Evolutionary conservation across 495 filamentous ascomycete species (phyloP).

Genomic region (Aspergillus indologenus): DNA sequence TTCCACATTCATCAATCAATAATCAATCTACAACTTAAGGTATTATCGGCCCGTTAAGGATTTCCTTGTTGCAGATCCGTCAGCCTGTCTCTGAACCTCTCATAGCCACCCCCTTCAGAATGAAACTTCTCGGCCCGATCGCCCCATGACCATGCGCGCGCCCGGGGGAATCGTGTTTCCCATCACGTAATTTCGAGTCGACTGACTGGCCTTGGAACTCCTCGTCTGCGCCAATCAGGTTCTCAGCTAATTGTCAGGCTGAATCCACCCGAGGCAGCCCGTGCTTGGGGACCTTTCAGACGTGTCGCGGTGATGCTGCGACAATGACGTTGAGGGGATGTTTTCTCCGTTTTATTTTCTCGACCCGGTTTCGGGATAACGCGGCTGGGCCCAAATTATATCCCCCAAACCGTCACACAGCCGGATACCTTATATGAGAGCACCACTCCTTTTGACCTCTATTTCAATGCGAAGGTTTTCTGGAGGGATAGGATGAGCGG

Average conservation of each 20-base stretch:
- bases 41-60: not conserved
- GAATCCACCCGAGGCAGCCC: not conserved
- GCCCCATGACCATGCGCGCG: not conserved
- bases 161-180: not conserved
- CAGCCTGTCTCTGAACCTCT: not conserved
- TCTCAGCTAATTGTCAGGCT: not conserved
- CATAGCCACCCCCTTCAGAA: not conserved
- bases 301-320: not conserved
- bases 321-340: conserved; percentile 4
- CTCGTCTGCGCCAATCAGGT: too few species aligned
- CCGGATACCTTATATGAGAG: not conserved
- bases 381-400: conserved; percentile 8
- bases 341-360: conserved; percentile 10
- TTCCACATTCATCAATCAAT: not conserved
- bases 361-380: conserved; percentile 8
- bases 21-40: not conserved
- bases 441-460: not conserved
- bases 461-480: not conserved
- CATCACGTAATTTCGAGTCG: not conserved
- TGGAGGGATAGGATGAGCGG: not conserved
- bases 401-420: not conserved
- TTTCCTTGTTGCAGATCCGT: not conserved
- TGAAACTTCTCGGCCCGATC: conserved; percentile 3
- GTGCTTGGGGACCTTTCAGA: not conserved
- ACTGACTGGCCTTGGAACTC: too few species aligned